Evolutionary conservation across 169 alveolate species (phyloP).

Genomic region (Perkinsus marinus): DNA sequence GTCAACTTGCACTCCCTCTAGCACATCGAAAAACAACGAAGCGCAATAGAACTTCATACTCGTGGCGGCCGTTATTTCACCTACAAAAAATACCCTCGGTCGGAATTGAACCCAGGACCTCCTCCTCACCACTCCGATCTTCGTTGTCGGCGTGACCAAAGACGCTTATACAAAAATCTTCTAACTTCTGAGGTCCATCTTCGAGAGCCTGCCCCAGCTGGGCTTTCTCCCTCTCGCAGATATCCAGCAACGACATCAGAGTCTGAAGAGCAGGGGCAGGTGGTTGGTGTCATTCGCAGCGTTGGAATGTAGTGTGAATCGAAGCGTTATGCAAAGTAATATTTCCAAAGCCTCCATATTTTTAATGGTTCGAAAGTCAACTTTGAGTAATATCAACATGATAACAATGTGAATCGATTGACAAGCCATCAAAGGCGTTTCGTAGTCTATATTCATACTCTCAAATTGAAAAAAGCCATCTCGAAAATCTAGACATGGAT

Average conservation of each 20-base stretch:
- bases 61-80: neutral
- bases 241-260: neutral
- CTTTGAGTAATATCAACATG: too few species aligned
- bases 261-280: neutral
- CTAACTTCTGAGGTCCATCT: neutral
- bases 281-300: neutral
- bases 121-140: neutral
- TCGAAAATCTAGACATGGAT: too few species aligned
- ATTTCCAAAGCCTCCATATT: too few species aligned
- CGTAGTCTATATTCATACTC: too few species aligned
- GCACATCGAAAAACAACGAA: neutral
- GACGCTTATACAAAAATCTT: neutral
- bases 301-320: neutral
- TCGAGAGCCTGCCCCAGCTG: neutral
- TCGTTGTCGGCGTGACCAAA: neutral
- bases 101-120: neutral
- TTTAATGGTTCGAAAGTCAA: too few species aligned
- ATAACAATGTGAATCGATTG: too few species aligned
- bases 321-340: too few species aligned
- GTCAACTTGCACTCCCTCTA: neutral
- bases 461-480: too few species aligned
- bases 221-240: neutral
- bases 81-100: neutral
- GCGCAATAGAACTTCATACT: neutral
- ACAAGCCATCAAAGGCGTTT: too few species aligned